These are phyloP conservation scores for Aeminium ludgeri DNA, from an alignment of 495 filamentous ascomycete genomes.

Conservation along the genomic window DNA sequence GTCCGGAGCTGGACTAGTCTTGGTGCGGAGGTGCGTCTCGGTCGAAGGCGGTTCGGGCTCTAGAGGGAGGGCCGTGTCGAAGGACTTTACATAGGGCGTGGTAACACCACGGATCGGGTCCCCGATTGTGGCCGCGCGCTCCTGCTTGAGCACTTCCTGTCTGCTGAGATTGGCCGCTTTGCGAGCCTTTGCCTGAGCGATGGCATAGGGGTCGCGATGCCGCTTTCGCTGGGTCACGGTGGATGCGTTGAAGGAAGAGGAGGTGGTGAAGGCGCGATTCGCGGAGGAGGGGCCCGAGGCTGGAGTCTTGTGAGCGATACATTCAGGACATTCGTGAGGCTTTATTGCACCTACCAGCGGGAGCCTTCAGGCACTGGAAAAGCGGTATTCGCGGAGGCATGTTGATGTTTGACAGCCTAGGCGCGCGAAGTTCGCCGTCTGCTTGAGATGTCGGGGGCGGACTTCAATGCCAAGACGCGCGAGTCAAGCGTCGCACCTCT, in stretches of 20 bases:
- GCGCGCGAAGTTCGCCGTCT: too few relatives aligned
- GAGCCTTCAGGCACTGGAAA: constrained; percentile 42
- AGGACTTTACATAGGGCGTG: constrained; percentile 70
- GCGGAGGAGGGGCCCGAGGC: constrained; percentile 1
- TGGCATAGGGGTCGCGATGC: constrained; percentile 46
- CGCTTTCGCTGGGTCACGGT: constrained; percentile 24
- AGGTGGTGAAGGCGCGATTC: constrained; percentile 28
- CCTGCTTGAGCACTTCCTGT: constrained; percentile 44
- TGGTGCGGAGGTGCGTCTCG: constrained; percentile 15
- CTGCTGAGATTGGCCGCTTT: constrained; percentile 64
- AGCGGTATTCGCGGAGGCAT: constrained; percentile 65
- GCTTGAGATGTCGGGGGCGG: background rate
- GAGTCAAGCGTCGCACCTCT: too few relatives aligned
- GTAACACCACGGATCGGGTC: constrained; percentile 60
- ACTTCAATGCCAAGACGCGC: too few relatives aligned
- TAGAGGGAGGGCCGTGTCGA: constrained; percentile 39
- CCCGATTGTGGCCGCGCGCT: constrained; percentile 44
- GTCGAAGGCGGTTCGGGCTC: background rate
- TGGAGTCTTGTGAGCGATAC: constrained; percentile 4
- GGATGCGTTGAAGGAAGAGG: constrained; percentile 27
- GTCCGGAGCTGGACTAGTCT: constrained; percentile 10
- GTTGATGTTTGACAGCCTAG: constrained; percentile 12
- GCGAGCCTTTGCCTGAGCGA: constrained; percentile 58
- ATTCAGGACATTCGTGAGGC: constrained; percentile 1
- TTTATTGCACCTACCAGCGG: constrained; percentile 33